These are phyloP conservation scores for Candida vaughaniae DNA, from an alignment of 805 yeast species.

Conservation along the genomic window DNA sequence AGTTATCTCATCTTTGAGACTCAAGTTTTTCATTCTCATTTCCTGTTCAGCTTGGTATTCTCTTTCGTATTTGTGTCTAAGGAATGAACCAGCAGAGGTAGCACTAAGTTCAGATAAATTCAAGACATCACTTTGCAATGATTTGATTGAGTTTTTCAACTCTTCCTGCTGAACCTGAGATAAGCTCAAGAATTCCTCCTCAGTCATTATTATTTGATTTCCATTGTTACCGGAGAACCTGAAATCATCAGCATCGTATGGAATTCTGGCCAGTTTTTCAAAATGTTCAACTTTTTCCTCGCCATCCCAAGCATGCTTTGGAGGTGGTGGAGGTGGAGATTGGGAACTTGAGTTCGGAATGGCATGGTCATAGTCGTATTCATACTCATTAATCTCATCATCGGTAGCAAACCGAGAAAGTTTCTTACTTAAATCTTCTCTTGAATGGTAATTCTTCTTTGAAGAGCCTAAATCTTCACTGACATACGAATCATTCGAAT, in stretches of 20 bases:
- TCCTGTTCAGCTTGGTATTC: slow-evolving; percentile 23
- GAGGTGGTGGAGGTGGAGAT: slow-evolving; percentile 46
- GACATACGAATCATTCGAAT: slow-evolving; percentile 28
- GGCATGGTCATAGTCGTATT: slow-evolving; percentile 24
- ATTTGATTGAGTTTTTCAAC: slow-evolving; percentile 38
- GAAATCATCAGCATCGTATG: slow-evolving; percentile 41
- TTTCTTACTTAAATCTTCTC: slow-evolving; percentile 36
- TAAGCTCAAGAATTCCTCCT: slow-evolving; percentile 26
- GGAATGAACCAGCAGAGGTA: slow-evolving; percentile 83
- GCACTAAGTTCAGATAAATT: slow-evolving; percentile 75
- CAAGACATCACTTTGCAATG: slow-evolving; percentile 45
- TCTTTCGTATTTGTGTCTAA: slow-evolving; percentile 63
- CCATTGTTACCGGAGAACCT: slow-evolving; percentile 25
- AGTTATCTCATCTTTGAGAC: slow-evolving; percentile 19
- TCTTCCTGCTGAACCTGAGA: slow-evolving; percentile 37
- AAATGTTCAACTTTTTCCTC: slow-evolving; percentile 2
- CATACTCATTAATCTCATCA: slow-evolving; percentile 21
- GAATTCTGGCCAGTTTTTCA: slow-evolving; percentile 16
- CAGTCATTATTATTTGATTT: slow-evolving; percentile 17
- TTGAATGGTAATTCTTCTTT: slow-evolving; percentile 28
- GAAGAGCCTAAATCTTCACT: slow-evolving; percentile 38
- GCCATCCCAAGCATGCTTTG: slow-evolving; percentile 22
- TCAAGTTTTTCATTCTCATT: slow-evolving; percentile 19
- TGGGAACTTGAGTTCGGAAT: slow-evolving; percentile 22
- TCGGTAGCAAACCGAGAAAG: slow-evolving; percentile 22